A percentile compares a stretch with the other conserved stretches of the same genome.
Conservation (phyloP, 805 yeast species). For the Lipomyces starkeyi region DNA sequence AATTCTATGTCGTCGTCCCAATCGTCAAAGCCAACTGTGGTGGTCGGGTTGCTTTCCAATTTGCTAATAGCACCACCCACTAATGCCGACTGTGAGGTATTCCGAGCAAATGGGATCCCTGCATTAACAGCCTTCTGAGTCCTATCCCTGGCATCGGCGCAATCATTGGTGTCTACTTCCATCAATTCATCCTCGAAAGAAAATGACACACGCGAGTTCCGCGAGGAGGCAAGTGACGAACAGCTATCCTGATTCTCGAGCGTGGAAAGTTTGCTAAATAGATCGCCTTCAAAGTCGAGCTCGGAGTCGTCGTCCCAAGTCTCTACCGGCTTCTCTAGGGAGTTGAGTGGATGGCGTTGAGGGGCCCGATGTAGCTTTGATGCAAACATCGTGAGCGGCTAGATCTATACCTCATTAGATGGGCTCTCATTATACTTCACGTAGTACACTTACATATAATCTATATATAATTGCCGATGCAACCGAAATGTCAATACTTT, state of each 20-base stretch:
- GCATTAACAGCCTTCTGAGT: background rate
- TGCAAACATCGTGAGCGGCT: background rate
- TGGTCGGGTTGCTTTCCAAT: background rate
- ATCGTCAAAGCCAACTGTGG: background rate
- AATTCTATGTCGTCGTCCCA: slow-evolving; percentile 12
- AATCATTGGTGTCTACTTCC: background rate
- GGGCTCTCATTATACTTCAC: background rate
- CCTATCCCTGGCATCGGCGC: background rate
- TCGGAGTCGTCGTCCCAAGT: slow-evolving; percentile 36
- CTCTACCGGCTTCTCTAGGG: slow-evolving; percentile 22
- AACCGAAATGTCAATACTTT: background rate
- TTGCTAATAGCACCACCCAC: background rate
- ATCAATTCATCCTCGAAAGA: slow-evolving; percentile 4
- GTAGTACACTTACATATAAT: background rate
- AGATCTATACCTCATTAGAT: background rate
- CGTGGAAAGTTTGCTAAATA: slow-evolving; percentile 24
- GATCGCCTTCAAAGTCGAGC: slow-evolving; percentile 27
- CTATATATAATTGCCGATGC: background rate
- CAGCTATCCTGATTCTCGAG: slow-evolving; percentile 8
- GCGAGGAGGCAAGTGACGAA: slow-evolving; percentile 19
- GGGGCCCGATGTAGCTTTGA: background rate
- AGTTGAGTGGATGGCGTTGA: slow-evolving; percentile 29
- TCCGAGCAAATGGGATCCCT: background rate
- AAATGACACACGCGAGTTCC: background rate
- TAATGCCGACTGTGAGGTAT: background rate